These are phyloP conservation scores for Coleophoma crateriformis DNA, from an alignment of 2,329 filamentous ascomycete species.

Conservation along the genomic window DNA sequence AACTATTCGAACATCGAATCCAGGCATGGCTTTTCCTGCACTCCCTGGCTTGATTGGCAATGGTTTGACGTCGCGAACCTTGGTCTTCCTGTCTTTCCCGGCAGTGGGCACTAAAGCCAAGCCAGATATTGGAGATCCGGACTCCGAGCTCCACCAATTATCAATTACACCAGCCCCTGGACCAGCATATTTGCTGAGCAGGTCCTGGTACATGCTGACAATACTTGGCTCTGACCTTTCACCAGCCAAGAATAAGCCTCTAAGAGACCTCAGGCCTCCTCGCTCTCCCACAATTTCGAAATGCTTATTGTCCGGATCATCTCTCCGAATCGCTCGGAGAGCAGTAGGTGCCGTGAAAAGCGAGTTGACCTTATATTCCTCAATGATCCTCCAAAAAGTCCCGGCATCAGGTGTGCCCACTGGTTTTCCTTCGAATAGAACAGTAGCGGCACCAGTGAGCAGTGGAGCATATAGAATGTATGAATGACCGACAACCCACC, in stretches of 20 bases:
- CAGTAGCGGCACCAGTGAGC: conserved; percentile 76
- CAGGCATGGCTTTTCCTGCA: conserved; percentile 86
- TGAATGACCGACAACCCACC: conserved; percentile 83
- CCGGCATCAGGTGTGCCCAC: conserved; percentile 83
- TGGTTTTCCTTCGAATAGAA: conserved; percentile 92
- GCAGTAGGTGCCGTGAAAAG: conserved; percentile 87
- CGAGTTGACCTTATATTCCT: conserved; percentile 78
- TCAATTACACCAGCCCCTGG: conserved; percentile 58
- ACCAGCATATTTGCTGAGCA: conserved; percentile 63
- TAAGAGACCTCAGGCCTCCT: conserved; percentile 66
- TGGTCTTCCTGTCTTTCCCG: conserved; percentile 45
- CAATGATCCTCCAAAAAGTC: conserved; percentile 81
- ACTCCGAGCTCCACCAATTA: conserved; percentile 72
- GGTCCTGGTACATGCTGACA: conserved; percentile 71
- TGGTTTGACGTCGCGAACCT: conserved; percentile 33
- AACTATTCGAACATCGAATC: conserved; percentile 81
- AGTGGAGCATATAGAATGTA: conserved; percentile 90
- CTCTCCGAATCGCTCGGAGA: conserved; percentile 78
- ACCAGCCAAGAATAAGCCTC: conserved; percentile 78
- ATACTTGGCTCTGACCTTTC: conserved; percentile 87
- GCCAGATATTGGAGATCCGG: conserved; percentile 63
- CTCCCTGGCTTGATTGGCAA: conserved; percentile 73
- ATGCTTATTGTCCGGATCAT: conserved; percentile 69
- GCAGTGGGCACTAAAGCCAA: conserved; percentile 58
- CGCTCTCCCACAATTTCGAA: conserved; percentile 58